A percentile compares a stretch with the other conserved stretches of the same genome.
phyloP scores from a whole-genome alignment of 139 green algal species.

The Closterium sp. region DNA sequence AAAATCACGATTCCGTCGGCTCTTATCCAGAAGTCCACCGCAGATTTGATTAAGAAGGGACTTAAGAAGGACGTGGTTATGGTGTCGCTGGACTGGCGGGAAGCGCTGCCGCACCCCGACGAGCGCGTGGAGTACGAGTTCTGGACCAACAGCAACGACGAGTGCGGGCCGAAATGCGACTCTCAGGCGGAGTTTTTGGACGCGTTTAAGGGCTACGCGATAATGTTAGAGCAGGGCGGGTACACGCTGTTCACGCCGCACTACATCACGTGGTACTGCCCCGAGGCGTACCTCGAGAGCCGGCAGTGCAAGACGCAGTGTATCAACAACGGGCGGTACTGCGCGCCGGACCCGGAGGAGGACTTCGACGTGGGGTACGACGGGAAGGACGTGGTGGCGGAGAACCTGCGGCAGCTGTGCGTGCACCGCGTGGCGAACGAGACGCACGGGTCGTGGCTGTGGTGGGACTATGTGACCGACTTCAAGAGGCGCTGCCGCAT shows the following conservation, averaged over 20 bases:
- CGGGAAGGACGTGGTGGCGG: slow-evolving; percentile 63
- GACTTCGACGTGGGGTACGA: slow-evolving; percentile 54
- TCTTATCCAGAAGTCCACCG: slow-evolving; percentile 71
- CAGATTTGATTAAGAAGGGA: slow-evolving; percentile 69
- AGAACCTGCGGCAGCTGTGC: slow-evolving; percentile 88
- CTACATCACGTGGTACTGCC: slow-evolving; percentile 86
- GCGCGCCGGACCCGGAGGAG: slow-evolving; percentile 67
- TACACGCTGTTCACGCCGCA: slow-evolving; percentile 83
- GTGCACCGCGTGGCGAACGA: slow-evolving; percentile 70
- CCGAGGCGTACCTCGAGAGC: slow-evolving; percentile 51
- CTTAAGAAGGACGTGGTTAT: slow-evolving; percentile 61
- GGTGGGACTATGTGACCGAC: slow-evolving; percentile 81
- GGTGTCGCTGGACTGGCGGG: slow-evolving; percentile 76
- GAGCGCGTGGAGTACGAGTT: slow-evolving; percentile 83
- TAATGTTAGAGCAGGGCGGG: slow-evolving; percentile 61
- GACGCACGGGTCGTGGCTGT: slow-evolving; percentile 61
- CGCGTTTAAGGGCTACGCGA: slow-evolving; percentile 63
- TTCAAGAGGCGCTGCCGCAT: slow-evolving; percentile 65
- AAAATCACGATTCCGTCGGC: slow-evolving; percentile 75
- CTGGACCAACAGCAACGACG: slow-evolving; percentile 87
- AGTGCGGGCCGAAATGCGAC: slow-evolving; percentile 75
- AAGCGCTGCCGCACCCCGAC: slow-evolving; percentile 67
- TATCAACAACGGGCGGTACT: slow-evolving; percentile 79
- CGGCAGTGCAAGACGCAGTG: slow-evolving; percentile 78
- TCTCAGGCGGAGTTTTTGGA: slow-evolving; percentile 76